These are phyloP conservation scores for Calonectria honghensis DNA, from an alignment of 2,329 filamentous ascomycete species.

Conservation along the genomic window DNA sequence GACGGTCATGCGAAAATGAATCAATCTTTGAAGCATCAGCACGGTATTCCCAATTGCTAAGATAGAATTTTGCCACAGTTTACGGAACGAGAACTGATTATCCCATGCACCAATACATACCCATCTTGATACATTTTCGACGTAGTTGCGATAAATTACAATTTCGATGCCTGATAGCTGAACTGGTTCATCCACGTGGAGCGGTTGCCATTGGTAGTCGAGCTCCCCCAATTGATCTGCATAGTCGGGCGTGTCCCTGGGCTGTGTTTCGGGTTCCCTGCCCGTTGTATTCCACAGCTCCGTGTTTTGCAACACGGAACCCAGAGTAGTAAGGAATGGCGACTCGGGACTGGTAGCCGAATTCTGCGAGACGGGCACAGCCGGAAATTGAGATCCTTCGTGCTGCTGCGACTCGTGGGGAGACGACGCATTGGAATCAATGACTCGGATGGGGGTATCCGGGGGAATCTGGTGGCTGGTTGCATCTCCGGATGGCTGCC, in stretches of 20 bases:
- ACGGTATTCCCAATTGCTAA: no score
- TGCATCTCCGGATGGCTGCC: neutral
- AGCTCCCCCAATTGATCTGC: neutral
- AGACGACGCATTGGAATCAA: neutral
- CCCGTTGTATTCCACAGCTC: neutral
- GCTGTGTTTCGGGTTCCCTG: neutral
- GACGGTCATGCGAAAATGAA: slow-evolving; percentile 6
- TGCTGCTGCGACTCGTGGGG: neutral
- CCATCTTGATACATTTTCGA: neutral
- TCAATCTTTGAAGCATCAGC: neutral
- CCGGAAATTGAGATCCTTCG: slow-evolving; percentile 15
- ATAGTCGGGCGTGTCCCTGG: neutral
- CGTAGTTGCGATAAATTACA: slow-evolving; percentile 17
- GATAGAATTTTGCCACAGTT: neutral
- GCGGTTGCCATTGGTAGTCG: slow-evolving; percentile 1
- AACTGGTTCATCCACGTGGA: neutral
- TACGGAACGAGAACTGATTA: neutral
- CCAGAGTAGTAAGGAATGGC: slow-evolving; percentile 17
- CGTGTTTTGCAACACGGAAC: neutral
- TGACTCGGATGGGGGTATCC: slow-evolving; percentile 17
- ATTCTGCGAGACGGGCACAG: neutral
- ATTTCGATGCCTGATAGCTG: neutral
- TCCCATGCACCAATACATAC: neutral
- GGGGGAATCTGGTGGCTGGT: slow-evolving; percentile 11
- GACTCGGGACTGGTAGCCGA: slow-evolving; percentile 10